These are phyloP conservation scores for Aspergillus asperescens DNA, from an alignment of 495 filamentous ascomycete genomes.

Conservation along the genomic window DNA sequence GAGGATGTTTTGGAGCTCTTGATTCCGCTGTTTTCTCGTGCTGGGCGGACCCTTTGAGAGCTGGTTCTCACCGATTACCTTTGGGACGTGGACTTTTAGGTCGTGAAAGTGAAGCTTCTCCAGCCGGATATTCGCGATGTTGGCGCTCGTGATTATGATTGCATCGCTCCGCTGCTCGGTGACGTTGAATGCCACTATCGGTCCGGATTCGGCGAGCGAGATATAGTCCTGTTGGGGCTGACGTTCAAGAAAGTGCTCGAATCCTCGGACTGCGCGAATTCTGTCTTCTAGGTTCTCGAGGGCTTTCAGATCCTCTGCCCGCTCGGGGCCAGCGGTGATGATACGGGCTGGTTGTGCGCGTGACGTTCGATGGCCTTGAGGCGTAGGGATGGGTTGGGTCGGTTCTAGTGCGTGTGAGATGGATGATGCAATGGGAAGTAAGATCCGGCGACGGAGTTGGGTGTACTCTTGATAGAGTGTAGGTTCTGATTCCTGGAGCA, in stretches of 20 bases:
- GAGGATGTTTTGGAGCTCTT: not conserved
- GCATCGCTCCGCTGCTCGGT: not conserved
- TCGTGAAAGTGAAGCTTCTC: not conserved
- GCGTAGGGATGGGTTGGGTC: not conserved
- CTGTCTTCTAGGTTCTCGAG: not conserved
- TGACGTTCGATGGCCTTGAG: not conserved
- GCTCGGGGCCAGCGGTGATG: not conserved
- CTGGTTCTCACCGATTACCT: not conserved
- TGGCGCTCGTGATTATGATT: not conserved
- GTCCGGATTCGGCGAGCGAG: not conserved
- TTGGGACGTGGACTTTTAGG: not conserved
- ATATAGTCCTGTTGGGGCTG: not conserved
- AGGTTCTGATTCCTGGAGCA: not conserved
- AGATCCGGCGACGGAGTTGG: not conserved
- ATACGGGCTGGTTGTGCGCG: not conserved
- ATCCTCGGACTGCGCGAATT: not conserved
- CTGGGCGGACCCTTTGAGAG: not conserved
- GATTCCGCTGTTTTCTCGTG: not conserved
- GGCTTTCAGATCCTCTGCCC: not conserved
- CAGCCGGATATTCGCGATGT: not conserved
- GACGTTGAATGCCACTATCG: not conserved
- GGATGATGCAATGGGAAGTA: not conserved
- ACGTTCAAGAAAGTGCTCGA: not conserved
- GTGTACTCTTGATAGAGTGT: not conserved
- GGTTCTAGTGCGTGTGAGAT: not conserved